Conservation (phyloP, 1,284 basidiomycete species). For the Puccinia polysora region DNA sequence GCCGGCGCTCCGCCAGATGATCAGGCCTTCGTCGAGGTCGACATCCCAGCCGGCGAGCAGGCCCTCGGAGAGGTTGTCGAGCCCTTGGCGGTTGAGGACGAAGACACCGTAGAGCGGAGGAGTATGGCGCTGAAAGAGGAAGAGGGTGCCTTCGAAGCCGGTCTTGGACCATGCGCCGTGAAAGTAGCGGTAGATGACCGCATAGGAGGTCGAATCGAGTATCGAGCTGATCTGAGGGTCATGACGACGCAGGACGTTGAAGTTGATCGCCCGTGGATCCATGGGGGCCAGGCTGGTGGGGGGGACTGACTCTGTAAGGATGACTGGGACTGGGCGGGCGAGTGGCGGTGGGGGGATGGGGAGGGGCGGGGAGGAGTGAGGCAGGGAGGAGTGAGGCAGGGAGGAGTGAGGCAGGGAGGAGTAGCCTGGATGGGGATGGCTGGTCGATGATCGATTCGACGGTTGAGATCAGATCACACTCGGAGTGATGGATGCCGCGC, state of each 20-base stretch:
- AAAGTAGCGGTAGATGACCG: conserved; percentile 33
- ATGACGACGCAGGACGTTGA: conserved; percentile 37
- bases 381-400: too few species aligned
- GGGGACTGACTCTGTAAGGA: too few species aligned
- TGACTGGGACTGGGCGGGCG: too few species aligned
- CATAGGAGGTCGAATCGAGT: conserved; percentile 27
- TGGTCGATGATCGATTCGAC: too few species aligned
- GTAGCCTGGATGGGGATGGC: too few species aligned
- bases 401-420: too few species aligned
- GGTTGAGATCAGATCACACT: too few species aligned
- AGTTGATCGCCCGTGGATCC: conserved; percentile 31
- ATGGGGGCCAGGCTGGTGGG: too few species aligned
- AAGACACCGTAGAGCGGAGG: conserved; percentile 15
- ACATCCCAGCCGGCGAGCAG: conserved; percentile 9
- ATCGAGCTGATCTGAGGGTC: conserved; percentile 17
- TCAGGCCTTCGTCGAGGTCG: conserved; percentile 28
- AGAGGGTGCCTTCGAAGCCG: conserved; percentile 24
- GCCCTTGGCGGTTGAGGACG: conserved; percentile 34
- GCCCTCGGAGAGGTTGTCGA: conserved; percentile 20
- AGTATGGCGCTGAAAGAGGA: conserved; percentile 25
- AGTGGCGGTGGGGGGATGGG: too few species aligned
- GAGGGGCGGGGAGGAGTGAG: too few species aligned
- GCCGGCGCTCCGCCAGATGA: conserved; percentile 32
- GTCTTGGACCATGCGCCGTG: conserved; percentile 32
- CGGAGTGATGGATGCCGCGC: too few species aligned